Evolutionary conservation across 768 basidiomycete genomes (phyloP).

Genomic region (Leccinum subtestaceum): DNA sequence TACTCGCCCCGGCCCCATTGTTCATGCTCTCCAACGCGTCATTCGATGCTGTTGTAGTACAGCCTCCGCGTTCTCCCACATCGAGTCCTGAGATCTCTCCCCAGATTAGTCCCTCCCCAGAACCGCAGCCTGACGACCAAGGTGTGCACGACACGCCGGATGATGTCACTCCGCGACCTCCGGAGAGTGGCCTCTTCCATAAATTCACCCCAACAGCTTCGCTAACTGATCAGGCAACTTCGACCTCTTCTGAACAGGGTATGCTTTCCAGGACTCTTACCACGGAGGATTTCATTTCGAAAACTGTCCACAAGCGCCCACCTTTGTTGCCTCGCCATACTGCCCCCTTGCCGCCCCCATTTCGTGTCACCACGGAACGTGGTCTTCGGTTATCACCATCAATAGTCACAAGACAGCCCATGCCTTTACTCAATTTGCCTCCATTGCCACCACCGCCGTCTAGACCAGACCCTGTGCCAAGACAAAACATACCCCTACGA

Average conservation of each 20-base stretch:
- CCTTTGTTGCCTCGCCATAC: conserved; percentile 9
- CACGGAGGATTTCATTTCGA: background rate
- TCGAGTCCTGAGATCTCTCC: conserved; percentile 3
- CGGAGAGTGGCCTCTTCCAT: conserved; percentile 7
- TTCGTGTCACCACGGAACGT: conserved; percentile 32
- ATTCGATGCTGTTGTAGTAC: conserved; percentile 6
- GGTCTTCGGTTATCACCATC: conserved; percentile 45
- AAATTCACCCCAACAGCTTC: conserved; percentile 9
- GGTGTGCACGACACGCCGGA: conserved; percentile 8
- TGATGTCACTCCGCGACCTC: conserved; percentile 19
- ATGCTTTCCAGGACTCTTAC: background rate
- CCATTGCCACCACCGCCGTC: conserved; percentile 37
- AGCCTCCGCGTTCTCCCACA: conserved; percentile 5
- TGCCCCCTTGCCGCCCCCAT: conserved; percentile 20
- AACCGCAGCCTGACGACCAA: conserved; percentile 1
- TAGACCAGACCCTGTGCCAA: conserved; percentile 9
- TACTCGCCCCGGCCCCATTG: conserved; percentile 15
- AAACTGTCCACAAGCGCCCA: conserved; percentile 3
- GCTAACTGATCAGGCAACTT: background rate
- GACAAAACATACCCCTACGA: conserved; percentile 36
- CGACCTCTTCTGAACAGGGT: conserved; percentile 1
- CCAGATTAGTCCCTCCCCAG: conserved; percentile 4
- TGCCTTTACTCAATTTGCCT: conserved; percentile 52
- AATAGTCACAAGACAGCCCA: conserved; percentile 41
- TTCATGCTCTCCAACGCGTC: conserved; percentile 14